A percentile compares a stretch with the other conserved stretches of the same genome.
Conservation (phyloP, 2,329 filamentous ascomycete species). For the Botryotinia convoluta region DNA sequence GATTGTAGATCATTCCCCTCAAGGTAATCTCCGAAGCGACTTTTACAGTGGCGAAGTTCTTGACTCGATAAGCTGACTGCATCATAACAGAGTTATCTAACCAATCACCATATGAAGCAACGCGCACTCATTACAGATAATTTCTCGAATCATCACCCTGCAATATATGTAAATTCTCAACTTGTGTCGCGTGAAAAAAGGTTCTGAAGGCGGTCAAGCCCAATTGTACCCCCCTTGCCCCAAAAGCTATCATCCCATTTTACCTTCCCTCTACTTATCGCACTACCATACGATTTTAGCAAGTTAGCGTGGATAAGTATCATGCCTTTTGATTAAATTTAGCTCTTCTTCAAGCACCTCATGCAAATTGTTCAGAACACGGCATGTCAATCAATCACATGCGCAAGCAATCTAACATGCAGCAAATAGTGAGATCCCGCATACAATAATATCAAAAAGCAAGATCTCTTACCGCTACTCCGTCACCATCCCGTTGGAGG, state of each 20-base stretch:
- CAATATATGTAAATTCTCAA: neutral
- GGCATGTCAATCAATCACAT: no score
- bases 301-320: neutral
- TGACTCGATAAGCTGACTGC: neutral
- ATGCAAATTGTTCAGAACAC: neutral
- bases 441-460: neutral
- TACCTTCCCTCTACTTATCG: neutral
- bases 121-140: neutral
- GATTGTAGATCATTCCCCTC: neutral
- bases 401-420: neutral
- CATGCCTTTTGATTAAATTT: neutral
- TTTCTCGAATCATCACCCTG: neutral
- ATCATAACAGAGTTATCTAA: neutral
- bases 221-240: neutral
- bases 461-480: neutral
- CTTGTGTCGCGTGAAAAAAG: neutral
- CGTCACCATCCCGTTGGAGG: neutral
- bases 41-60: neutral
- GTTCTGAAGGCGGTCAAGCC: neutral
- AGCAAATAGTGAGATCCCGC: neutral
- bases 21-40: neutral
- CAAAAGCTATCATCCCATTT: neutral
- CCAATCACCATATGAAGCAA: neutral
- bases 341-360: neutral
- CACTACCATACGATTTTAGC: neutral